phyloP scores from a whole-genome alignment of 371 early-diverging fungal genomes.

The Syncephalis plumigaleata region DNA sequence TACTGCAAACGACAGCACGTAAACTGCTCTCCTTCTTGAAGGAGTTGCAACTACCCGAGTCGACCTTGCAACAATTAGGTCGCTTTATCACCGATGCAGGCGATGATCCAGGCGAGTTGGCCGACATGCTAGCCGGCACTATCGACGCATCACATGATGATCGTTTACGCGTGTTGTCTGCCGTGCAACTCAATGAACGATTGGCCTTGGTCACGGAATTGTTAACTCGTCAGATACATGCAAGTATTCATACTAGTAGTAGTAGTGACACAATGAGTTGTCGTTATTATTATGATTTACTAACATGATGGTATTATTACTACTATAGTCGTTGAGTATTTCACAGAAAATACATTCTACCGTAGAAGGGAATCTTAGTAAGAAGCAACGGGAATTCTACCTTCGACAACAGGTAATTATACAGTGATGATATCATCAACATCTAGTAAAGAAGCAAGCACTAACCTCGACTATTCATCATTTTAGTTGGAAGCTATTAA shows the following conservation, averaged over 20 bases:
- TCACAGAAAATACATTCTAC: constrained; percentile 62
- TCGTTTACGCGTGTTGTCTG: constrained; percentile 41
- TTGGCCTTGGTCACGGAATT: constrained; percentile 37
- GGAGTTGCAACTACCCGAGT: constrained; percentile 46
- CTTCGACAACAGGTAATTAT: constrained; percentile 61
- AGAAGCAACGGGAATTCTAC: constrained; percentile 68
- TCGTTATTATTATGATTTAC: too few species aligned
- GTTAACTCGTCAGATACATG: constrained; percentile 62
- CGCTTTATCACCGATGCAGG: constrained; percentile 35
- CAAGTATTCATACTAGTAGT: too few species aligned
- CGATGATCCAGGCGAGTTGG: constrained; percentile 37
- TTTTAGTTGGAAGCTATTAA: constrained; percentile 62
- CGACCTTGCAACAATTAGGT: constrained; percentile 37
- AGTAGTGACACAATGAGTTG: too few species aligned
- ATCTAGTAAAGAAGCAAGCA: not conserved
- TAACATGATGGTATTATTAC: too few species aligned
- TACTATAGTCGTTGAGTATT: constrained; percentile 51
- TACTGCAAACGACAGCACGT: constrained; percentile 32
- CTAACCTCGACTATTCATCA: constrained; percentile 3
- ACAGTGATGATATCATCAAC: too few species aligned
- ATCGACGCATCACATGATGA: constrained; percentile 57
- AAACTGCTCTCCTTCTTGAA: constrained; percentile 37
- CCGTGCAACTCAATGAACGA: constrained; percentile 32
- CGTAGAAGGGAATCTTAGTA: constrained; percentile 56
- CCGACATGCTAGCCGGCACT: constrained; percentile 52